phyloP scores from a whole-genome alignment of 2,329 filamentous ascomycete genomes.

The Triangularia setosa region DNA sequence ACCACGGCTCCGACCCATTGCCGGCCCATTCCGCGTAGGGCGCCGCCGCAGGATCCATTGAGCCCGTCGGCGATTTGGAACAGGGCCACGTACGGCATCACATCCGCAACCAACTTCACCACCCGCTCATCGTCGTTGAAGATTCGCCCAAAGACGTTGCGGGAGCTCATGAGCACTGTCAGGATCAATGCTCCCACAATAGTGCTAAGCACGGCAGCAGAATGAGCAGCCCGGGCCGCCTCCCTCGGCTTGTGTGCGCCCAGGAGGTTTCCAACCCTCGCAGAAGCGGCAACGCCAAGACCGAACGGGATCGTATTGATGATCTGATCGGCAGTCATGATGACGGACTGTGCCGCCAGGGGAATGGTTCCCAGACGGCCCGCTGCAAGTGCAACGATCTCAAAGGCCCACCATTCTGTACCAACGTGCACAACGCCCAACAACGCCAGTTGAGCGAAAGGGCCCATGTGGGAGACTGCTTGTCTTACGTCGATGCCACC shows the following conservation, averaged over 20 bases:
- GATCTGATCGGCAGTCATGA: slow-evolving; percentile 85
- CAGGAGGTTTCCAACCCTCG: slow-evolving; percentile 74
- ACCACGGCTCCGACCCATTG: slow-evolving; percentile 82
- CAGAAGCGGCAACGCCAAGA: slow-evolving; percentile 74
- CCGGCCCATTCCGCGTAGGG: slow-evolving; percentile 75
- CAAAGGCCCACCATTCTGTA: slow-evolving; percentile 93
- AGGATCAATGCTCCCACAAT: slow-evolving; percentile 65
- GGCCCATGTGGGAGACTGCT: slow-evolving; percentile 62
- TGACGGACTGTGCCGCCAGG: slow-evolving; percentile 78
- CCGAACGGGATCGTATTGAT: slow-evolving; percentile 86
- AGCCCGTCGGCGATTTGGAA: slow-evolving; percentile 89
- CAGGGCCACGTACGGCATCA: slow-evolving; percentile 81
- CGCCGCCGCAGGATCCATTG: slow-evolving; percentile 80
- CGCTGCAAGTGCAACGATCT: slow-evolving; percentile 80
- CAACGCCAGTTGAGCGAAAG: slow-evolving; percentile 70
- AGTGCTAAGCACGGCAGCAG: slow-evolving; percentile 69
- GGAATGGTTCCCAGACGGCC: slow-evolving; percentile 75
- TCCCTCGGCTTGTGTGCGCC: slow-evolving; percentile 63
- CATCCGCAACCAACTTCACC: slow-evolving; percentile 65
- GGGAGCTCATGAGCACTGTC: slow-evolving; percentile 63
- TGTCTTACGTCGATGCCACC: slow-evolving; percentile 62
- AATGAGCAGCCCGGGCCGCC: slow-evolving; percentile 69
- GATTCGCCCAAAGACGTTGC: slow-evolving; percentile 68
- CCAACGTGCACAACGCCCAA: slow-evolving; percentile 80
- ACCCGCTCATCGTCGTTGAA: slow-evolving; percentile 78